These are phyloP conservation scores for Tilletia walkeri DNA, from an alignment of 1,284 basidiomycete genomes.

Conservation along the genomic window DNA sequence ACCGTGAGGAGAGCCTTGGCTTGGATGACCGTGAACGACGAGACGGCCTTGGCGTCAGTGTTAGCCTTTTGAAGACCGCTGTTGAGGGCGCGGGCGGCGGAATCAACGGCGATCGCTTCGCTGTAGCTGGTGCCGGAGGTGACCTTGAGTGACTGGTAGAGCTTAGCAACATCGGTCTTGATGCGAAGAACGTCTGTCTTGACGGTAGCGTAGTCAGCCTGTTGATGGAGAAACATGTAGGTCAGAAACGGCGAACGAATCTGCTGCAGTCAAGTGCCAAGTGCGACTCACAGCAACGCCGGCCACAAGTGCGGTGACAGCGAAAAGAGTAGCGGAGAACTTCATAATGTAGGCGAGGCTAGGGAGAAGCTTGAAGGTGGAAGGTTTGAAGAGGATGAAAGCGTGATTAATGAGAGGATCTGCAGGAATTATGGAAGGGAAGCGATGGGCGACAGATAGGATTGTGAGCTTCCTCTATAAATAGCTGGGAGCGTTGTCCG, in stretches of 20 bases:
- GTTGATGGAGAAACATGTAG: background rate
- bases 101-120: conserved; percentile 15
- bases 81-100: conserved; percentile 19
- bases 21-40: conserved; percentile 20
- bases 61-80: conserved; percentile 9
- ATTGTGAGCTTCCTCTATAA: too few species aligned
- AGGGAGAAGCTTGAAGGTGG: background rate
- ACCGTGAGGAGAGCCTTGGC: conserved; percentile 19
- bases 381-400: background rate
- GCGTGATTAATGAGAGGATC: background rate
- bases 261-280: too few species aligned
- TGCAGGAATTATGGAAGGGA: too few species aligned
- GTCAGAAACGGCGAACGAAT: background rate
- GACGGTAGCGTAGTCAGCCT: conserved; percentile 22
- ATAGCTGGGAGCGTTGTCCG: too few species aligned
- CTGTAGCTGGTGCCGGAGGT: conserved; percentile 3
- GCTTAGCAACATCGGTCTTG: conserved; percentile 17
- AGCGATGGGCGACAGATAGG: too few species aligned
- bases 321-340: background rate
- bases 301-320: background rate
- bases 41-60: conserved; percentile 17
- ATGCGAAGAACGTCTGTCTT: conserved; percentile 22
- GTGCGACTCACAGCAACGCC: background rate
- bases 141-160: conserved; percentile 5
- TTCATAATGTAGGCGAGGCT: background rate